Conservation (phyloP, 2,329 filamentous ascomycete species). For the Tolypocladium amazonense region DNA sequence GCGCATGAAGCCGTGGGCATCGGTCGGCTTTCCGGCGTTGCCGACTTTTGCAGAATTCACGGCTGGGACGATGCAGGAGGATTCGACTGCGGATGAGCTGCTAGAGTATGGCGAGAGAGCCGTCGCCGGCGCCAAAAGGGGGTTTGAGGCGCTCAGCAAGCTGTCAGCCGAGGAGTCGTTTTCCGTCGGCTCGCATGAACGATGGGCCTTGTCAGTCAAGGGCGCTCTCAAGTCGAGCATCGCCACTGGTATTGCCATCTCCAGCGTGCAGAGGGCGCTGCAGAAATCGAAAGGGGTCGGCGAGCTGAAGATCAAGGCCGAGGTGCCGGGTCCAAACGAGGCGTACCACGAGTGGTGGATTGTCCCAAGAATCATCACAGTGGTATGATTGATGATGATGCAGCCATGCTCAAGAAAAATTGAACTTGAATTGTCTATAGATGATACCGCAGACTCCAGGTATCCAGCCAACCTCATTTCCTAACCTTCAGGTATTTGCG, state of each 20-base stretch:
- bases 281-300: constrained; percentile 17
- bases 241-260: constrained; percentile 54
- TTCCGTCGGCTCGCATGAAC: constrained; percentile 44
- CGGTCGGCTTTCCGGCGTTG: constrained; percentile 56
- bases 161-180: constrained; percentile 42
- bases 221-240: constrained; percentile 60
- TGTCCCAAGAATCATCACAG: constrained; percentile 37
- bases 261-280: constrained; percentile 46
- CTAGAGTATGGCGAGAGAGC: constrained; percentile 35
- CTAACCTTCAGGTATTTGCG: not conserved
- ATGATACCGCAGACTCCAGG: not conserved
- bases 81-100: constrained; percentile 26
- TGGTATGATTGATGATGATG: not conserved
- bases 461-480: not conserved
- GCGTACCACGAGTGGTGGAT: constrained; percentile 57
- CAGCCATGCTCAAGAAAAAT: not conserved
- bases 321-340: constrained; percentile 41
- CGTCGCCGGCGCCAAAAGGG: constrained; percentile 38
- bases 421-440: not conserved
- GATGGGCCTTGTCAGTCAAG: constrained; percentile 51
- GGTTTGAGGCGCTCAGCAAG: constrained; percentile 45
- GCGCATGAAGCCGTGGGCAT: constrained; percentile 75
- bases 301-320: constrained; percentile 31
- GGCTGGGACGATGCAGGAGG: constrained; percentile 27
- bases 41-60: constrained; percentile 53